Percentiles rank a stretch among this genome's conserved stretches.
These are phyloP conservation scores for Psilocybe subaeruginosa DNA, from an alignment of 768 basidiomycete species.

Conservation along the genomic window DNA sequence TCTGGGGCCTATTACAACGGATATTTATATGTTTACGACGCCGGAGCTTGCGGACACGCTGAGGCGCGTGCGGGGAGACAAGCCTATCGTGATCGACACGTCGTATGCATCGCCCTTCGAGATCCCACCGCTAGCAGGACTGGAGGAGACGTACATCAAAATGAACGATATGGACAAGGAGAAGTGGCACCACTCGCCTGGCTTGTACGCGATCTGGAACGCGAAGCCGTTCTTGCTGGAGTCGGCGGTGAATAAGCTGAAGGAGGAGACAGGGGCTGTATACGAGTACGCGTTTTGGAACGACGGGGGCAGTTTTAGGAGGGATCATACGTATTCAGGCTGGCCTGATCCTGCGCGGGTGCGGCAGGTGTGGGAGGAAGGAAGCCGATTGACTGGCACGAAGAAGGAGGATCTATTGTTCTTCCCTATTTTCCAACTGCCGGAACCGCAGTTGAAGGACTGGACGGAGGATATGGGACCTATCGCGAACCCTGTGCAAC, in stretches of 20 bases:
- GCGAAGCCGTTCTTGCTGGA: constrained; percentile 54
- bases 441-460: constrained; percentile 27
- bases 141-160: constrained; percentile 35
- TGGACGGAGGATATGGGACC: constrained; percentile 53
- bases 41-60: constrained; percentile 36
- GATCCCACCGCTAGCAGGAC: constrained; percentile 44
- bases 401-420: constrained; percentile 48
- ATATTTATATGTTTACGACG: constrained; percentile 58
- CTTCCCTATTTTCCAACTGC: constrained; percentile 44
- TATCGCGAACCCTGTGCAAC: constrained; percentile 39
- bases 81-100: constrained; percentile 46
- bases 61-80: constrained; percentile 24
- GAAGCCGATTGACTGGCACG: constrained; percentile 26
- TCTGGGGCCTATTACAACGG: constrained; percentile 42
- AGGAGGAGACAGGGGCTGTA: constrained; percentile 18
- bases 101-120: constrained; percentile 47
- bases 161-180: constrained; percentile 51
- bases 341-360: constrained; percentile 53
- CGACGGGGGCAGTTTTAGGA: constrained; percentile 54
- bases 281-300: constrained; percentile 63
- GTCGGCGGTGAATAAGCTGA: constrained; percentile 36
- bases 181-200: constrained; percentile 10
- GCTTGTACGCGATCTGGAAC: constrained; percentile 57
- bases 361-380: constrained; percentile 41
- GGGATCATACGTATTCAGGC: constrained; percentile 38